A percentile compares a stretch with the other conserved stretches of the same genome.
Evolutionary conservation across 495 filamentous ascomycete genomes (phyloP).

Genomic region (Aspergillus steynii): DNA sequence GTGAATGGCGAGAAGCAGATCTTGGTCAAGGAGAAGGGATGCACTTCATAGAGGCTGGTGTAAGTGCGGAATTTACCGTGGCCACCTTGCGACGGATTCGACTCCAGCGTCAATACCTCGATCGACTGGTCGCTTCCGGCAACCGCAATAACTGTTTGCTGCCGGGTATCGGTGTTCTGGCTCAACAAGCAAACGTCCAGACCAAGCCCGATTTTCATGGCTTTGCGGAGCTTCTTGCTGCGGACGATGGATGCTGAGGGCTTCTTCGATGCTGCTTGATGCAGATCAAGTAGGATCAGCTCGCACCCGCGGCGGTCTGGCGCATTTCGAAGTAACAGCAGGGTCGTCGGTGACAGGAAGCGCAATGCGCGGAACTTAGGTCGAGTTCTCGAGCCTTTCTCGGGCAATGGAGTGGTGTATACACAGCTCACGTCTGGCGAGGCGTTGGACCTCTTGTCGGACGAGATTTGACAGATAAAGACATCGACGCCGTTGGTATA

Average conservation of each 20-base stretch:
- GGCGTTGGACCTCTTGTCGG: conserved; percentile 42
- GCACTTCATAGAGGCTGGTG: conserved; percentile 67
- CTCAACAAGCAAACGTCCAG: conserved; percentile 73
- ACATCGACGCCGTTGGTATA: conserved; percentile 83
- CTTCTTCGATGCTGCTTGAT: conserved; percentile 10
- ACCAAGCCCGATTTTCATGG: conserved; percentile 65
- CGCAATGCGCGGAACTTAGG: conserved; percentile 67
- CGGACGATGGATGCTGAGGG: conserved; percentile 44
- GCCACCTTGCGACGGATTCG: conserved; percentile 41
- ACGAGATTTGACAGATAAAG: conserved; percentile 44
- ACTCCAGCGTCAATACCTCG: conserved; percentile 71
- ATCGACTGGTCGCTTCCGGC: conserved; percentile 83
- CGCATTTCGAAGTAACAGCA: conserved; percentile 53
- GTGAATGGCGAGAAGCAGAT: conserved; percentile 74
- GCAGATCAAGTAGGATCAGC: conserved; percentile 63
- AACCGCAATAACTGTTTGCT: conserved; percentile 78
- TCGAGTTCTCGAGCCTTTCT: conserved; percentile 37
- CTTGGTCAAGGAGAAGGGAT: conserved; percentile 82
- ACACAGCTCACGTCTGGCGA: conserved; percentile 57
- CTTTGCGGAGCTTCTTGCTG: conserved; percentile 55
- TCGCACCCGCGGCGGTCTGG: conserved; percentile 62
- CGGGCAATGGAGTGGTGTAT: conserved; percentile 61
- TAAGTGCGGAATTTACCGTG: conserved; percentile 62
- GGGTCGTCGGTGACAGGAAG: conserved; percentile 62
- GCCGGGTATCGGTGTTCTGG: conserved; percentile 51